These are phyloP conservation scores for Candida nitratophila DNA, from an alignment of 805 yeast genomes.

Conservation along the genomic window DNA sequence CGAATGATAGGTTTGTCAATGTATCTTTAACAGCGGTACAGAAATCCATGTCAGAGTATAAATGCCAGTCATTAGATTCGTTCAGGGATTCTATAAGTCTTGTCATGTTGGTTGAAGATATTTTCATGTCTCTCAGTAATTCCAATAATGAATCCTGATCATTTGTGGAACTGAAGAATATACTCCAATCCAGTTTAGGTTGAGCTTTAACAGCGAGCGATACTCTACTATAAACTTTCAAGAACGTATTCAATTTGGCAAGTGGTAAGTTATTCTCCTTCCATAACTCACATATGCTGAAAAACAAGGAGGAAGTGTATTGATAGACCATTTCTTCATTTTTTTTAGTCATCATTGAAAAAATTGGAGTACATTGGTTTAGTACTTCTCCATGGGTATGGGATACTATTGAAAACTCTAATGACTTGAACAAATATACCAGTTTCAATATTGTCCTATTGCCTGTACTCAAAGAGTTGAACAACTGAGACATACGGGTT, in stretches of 20 bases:
- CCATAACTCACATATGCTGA: constrained; percentile 2
- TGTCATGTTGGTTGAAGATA: too few species aligned
- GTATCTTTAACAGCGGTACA: neutral
- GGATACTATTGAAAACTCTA: constrained; percentile 4
- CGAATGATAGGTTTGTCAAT: neutral
- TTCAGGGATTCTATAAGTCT: neutral
- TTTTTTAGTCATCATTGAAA: constrained; percentile 3
- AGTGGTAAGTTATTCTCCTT: constrained; percentile 2
- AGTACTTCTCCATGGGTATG: neutral
- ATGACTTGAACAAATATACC: constrained; percentile 3
- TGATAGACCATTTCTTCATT: constrained; percentile 6
- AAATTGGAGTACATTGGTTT: neutral
- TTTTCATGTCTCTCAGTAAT: neutral
- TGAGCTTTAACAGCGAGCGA: neutral
- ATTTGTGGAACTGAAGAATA: neutral
- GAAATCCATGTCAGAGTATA: neutral
- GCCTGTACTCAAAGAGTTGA: constrained; percentile 2
- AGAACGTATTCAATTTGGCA: constrained; percentile 2
- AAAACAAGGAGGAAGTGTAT: constrained; percentile 6
- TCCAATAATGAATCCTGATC: neutral
- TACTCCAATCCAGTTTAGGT: neutral
- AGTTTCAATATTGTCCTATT: constrained; percentile 5
- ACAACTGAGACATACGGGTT: neutral
- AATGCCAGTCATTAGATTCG: neutral
- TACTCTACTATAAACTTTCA: neutral